Percentiles rank a stretch among this genome's conserved stretches.
These are phyloP conservation scores for Aphanomyces stellatus DNA, from an alignment of 352 stramenopile genomes.

Conservation along the genomic window DNA sequence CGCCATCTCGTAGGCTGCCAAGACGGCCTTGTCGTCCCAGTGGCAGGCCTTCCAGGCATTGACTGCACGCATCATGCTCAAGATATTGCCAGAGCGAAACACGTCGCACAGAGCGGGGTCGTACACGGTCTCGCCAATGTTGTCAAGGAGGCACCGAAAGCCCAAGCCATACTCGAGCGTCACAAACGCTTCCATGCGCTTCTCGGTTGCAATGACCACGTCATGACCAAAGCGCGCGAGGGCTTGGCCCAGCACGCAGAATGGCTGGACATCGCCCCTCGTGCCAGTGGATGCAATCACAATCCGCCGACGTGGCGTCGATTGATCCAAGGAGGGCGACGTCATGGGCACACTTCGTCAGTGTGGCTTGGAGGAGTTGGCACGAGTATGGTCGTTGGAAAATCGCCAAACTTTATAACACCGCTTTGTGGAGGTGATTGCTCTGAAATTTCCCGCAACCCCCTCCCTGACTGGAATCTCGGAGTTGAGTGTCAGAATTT, in stretches of 20 bases:
- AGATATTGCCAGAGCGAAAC: not conserved
- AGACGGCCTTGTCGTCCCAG: not conserved
- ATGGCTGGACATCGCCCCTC: constrained; percentile 13
- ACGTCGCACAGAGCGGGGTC: not conserved
- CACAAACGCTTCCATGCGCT: constrained; percentile 2
- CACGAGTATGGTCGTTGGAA: too few species aligned
- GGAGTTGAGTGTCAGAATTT: too few species aligned
- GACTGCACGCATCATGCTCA: not conserved
- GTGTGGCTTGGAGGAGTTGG: too few species aligned
- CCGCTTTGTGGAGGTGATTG: too few species aligned
- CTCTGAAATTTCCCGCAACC: too few species aligned
- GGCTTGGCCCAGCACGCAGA: constrained; percentile 12
- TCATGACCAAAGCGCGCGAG: constrained; percentile 1
- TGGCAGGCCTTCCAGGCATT: not conserved
- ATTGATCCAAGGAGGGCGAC: too few species aligned
- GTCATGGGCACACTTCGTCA: too few species aligned
- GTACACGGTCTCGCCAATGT: not conserved
- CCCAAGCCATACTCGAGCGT: not conserved
- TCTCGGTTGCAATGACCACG: not conserved
- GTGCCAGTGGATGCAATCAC: not conserved
- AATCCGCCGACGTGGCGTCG: too few species aligned
- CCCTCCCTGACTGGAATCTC: too few species aligned
- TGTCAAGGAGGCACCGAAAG: not conserved
- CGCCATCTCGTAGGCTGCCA: constrained; percentile 5
- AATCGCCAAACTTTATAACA: too few species aligned